A percentile compares a stretch with the other conserved stretches of the same genome.
These are phyloP conservation scores for Bipolaris gigantea DNA, from an alignment of 2,329 filamentous ascomycete species.

Conservation along the genomic window DNA sequence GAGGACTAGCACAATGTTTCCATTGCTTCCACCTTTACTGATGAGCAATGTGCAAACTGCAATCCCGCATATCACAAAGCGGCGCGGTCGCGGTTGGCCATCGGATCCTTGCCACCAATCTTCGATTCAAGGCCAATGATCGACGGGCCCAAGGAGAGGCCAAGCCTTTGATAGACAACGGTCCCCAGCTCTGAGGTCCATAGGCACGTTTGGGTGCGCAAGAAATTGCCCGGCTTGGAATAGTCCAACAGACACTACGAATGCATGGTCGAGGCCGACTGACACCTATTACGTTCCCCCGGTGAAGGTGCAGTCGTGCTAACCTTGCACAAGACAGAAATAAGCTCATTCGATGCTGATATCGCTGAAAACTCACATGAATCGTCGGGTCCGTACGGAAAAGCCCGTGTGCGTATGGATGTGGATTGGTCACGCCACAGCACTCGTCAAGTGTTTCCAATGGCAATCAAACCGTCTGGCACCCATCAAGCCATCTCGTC, in stretches of 20 bases:
- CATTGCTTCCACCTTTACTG: background rate
- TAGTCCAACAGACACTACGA: background rate
- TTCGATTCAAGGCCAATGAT: conserved; percentile 5
- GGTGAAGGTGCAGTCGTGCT: background rate
- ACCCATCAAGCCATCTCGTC: background rate
- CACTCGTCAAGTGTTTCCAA: too few relatives aligned
- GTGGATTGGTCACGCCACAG: too few relatives aligned
- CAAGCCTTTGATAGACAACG: background rate
- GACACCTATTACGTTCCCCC: background rate
- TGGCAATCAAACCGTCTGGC: too few relatives aligned
- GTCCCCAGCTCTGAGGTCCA: background rate
- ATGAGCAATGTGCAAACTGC: conserved; percentile 6
- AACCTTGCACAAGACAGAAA: background rate
- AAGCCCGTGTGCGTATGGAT: too few relatives aligned
- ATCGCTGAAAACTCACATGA: background rate
- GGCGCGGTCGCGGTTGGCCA: conserved; percentile 3
- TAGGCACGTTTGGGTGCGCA: background rate
- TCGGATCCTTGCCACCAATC: conserved; percentile 7
- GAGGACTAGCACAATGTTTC: background rate
- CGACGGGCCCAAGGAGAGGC: background rate
- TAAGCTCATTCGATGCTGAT: background rate
- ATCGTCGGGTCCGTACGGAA: too few relatives aligned
- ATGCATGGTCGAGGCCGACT: background rate
- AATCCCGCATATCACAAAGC: conserved; percentile 6
- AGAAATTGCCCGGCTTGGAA: background rate